These are phyloP conservation scores for Sanguinoderma infundibulare DNA, from an alignment of 1,284 basidiomycete genomes.

Conservation along the genomic window DNA sequence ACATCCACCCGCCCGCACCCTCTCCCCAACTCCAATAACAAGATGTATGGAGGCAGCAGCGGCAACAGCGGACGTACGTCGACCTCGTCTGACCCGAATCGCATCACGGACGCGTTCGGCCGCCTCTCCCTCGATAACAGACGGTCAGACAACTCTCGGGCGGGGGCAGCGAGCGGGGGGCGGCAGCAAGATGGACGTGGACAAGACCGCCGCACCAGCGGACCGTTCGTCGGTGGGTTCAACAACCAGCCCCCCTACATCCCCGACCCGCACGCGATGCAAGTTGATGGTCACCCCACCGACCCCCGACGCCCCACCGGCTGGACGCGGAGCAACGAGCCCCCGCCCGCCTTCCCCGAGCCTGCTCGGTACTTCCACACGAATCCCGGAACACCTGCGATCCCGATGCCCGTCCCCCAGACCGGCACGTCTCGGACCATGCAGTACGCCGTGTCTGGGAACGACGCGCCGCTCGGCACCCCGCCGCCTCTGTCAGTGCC, in stretches of 20 bases:
- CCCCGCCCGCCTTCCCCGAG: constrained; percentile 7
- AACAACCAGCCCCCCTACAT: constrained; percentile 13
- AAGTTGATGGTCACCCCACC: not conserved
- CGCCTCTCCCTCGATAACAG: constrained; percentile 9
- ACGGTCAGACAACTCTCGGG: not conserved
- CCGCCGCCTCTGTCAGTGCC: constrained; percentile 17
- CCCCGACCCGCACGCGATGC: constrained; percentile 2
- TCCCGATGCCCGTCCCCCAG: constrained; percentile 42
- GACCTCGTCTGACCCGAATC: constrained; percentile 8
- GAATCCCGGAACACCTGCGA: constrained; percentile 43
- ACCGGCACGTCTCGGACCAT: constrained; percentile 63
- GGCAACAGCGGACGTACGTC: constrained; percentile 14
- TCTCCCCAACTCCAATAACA: not conserved
- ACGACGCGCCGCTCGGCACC: constrained; percentile 2
- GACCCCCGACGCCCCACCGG: constrained; percentile 5
- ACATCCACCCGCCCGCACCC: not conserved
- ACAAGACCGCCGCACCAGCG: not conserved
- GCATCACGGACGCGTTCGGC: constrained; percentile 17
- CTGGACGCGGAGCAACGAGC: constrained; percentile 3
- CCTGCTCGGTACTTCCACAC: constrained; percentile 27
- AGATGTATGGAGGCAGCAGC: not conserved
- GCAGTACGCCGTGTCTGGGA: constrained; percentile 53
- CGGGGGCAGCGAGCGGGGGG: not conserved
- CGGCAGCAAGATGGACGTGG: not conserved
- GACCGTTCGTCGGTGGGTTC: constrained; percentile 39